phyloP scores from a whole-genome alignment of 495 filamentous ascomycete species.

The Penicillium verhagenii region DNA sequence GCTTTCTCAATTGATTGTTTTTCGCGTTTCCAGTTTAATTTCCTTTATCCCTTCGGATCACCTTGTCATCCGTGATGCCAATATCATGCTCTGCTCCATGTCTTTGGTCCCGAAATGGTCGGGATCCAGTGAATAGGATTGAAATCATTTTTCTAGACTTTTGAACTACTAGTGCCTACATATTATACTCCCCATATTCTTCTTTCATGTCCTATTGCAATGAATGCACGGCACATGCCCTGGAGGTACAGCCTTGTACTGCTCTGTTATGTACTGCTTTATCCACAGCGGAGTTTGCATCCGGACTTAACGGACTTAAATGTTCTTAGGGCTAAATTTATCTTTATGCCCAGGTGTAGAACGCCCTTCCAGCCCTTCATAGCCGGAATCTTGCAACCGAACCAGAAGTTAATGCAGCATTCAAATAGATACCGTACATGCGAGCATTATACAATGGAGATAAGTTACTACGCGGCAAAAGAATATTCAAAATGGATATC shows the following conservation, averaged over 20 bases:
- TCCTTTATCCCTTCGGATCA: conserved; percentile 14
- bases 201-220: too few species aligned
- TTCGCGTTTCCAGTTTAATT: conserved; percentile 20
- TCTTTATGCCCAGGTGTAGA: too few species aligned
- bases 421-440: not conserved
- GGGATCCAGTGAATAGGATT: conserved; percentile 18
- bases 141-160: conserved; percentile 14
- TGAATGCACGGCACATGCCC: too few species aligned
- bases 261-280: too few species aligned
- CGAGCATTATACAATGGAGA: too few species aligned
- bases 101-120: conserved; percentile 9
- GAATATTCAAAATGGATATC: too few species aligned
- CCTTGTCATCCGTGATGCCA: conserved; percentile 25
- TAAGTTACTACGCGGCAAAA: too few species aligned
- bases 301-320: not conserved
- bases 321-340: not conserved
- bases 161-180: not conserved
- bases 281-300: not conserved
- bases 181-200: not conserved
- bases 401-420: not conserved
- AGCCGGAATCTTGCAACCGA: not conserved
- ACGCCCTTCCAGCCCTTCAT: not conserved
- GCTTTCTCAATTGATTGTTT: conserved; percentile 13
- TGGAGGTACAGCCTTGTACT: too few species aligned
- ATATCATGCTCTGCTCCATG: conserved; percentile 16